Evolutionary conservation across 2,329 filamentous ascomycete genomes (phyloP), one percentile per base, ranked within the genome.

Genomic region (Endocalyx cinctus): DNA sequence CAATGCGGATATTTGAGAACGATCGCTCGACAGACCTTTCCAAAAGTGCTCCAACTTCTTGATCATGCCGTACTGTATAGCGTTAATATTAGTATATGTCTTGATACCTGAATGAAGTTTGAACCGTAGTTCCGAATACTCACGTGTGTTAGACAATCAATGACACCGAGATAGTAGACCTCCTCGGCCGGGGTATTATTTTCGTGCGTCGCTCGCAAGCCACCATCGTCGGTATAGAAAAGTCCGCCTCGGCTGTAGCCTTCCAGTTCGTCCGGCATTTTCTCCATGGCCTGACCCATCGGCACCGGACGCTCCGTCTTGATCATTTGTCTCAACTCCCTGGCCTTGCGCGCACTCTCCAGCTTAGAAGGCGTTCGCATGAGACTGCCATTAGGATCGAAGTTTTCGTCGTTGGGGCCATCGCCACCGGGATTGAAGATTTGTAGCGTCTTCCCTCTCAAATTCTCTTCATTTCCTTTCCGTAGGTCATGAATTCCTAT

Each of bases 111-210:
- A n/a, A n/a, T n/a, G n/a, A n/a, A n/a, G n/a, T n/a, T n/a, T n/a
- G n/a, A n/a, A n/a, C n/a, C n/a, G n/a, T n/a, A n/a, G n/a, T n/a
- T n/a, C n/a, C n/a, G n/a, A n/a, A n/a, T 33, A 77, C 86, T 78
- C 74, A 94, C 88, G 59, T 96, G 87, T 50, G 92, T 98, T 51
- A 98, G 70, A 60, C 92, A 98, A 63, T 98, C 92, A 59, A 98
- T 98, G 50, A 98, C 94, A 22, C 92, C 94, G 6, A 98, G 77
- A 57, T 98, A 98, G 62, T 98, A 98, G 26, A 98, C 88, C 62
- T 95, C 87, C 34, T 96, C 87, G 2, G 84, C 89, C 2, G 85
- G 79, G 12, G 69, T 66, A 42, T 94, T 84, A 60, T 95, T 81
- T 59, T 96, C 88, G 54, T 96, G 88, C 1, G 92, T 97, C 10